phyloP scores from a whole-genome alignment of 768 basidiomycete species.

The Psilocybe subaeruginosa region DNA sequence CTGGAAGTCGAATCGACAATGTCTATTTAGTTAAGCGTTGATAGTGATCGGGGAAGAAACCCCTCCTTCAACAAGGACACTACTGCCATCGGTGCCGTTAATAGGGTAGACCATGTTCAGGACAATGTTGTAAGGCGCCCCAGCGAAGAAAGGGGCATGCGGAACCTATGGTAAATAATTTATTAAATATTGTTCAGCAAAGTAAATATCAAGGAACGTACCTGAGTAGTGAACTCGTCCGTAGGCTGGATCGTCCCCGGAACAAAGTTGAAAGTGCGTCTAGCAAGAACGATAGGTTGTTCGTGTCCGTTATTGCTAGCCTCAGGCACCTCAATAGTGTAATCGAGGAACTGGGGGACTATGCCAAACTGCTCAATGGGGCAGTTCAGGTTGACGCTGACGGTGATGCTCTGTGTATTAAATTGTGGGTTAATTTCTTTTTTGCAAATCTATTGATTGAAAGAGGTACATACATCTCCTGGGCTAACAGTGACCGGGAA shows the following conservation, averaged over 20 bases:
- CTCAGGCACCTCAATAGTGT: conserved; percentile 6
- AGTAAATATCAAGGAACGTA: not conserved
- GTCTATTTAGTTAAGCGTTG: not conserved
- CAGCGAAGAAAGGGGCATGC: not conserved
- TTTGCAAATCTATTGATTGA: not conserved
- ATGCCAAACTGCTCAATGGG: conserved; percentile 6
- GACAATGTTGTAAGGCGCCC: not conserved
- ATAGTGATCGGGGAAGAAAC: not conserved
- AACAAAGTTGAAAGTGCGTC: not conserved
- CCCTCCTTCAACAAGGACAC: not conserved
- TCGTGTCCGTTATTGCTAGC: conserved; percentile 12
- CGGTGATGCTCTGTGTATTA: not conserved
- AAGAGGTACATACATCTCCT: conserved; percentile 9
- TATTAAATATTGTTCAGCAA: not conserved
- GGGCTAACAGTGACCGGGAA: conserved; percentile 4
- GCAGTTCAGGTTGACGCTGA: conserved; percentile 11
- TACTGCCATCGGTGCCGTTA: not conserved
- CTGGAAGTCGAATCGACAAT: too few species aligned
- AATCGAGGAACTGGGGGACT: conserved; percentile 8
- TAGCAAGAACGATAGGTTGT: conserved; percentile 8
- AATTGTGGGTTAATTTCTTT: not conserved
- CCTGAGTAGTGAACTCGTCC: not conserved
- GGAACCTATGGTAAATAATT: not conserved
- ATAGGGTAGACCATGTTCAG: not conserved
- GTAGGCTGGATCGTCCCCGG: not conserved